Percentiles rank a stretch among this genome's conserved stretches.
phyloP scores from a whole-genome alignment of 2,329 filamentous ascomycete species.

The Talaromyces sp. region DNA sequence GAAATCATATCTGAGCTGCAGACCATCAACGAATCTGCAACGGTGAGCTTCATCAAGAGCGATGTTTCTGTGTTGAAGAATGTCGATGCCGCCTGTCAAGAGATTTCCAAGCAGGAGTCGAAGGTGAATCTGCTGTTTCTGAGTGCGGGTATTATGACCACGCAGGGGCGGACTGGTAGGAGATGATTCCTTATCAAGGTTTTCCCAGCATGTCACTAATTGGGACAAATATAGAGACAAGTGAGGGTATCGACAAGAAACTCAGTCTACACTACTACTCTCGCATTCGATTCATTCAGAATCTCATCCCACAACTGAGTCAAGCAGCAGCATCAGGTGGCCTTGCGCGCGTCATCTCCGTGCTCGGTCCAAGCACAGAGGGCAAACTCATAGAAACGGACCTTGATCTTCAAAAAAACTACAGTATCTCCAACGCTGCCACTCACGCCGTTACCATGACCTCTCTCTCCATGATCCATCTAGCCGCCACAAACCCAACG shows the following conservation, averaged over 20 bases:
- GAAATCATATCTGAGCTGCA: constrained; percentile 41
- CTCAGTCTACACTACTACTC: constrained; percentile 30
- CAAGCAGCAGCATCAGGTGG: constrained; percentile 20
- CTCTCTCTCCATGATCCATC: constrained; percentile 46
- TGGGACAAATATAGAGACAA: constrained; percentile 21
- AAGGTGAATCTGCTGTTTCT: constrained; percentile 28
- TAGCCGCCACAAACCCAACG: constrained; percentile 44
- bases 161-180: constrained; percentile 16
- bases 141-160: constrained; percentile 22
- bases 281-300: constrained; percentile 31
- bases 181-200: not conserved
- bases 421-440: constrained; percentile 20
- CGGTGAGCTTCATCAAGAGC: constrained; percentile 44
- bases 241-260: constrained; percentile 29
- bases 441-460: constrained; percentile 47
- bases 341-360: constrained; percentile 51
- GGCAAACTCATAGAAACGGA: constrained; percentile 36
- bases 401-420: constrained; percentile 23
- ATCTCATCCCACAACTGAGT: constrained; percentile 29
- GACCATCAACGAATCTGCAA: constrained; percentile 40
- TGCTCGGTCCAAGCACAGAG: constrained; percentile 51
- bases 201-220: not conserved
- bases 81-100: constrained; percentile 46
- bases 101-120: constrained; percentile 36
- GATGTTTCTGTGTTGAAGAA: constrained; percentile 49